Percentiles rank a stretch among this genome's conserved stretches.
These are phyloP conservation scores for Pluteus cervinus DNA, from an alignment of 768 basidiomycete genomes.

Conservation along the genomic window DNA sequence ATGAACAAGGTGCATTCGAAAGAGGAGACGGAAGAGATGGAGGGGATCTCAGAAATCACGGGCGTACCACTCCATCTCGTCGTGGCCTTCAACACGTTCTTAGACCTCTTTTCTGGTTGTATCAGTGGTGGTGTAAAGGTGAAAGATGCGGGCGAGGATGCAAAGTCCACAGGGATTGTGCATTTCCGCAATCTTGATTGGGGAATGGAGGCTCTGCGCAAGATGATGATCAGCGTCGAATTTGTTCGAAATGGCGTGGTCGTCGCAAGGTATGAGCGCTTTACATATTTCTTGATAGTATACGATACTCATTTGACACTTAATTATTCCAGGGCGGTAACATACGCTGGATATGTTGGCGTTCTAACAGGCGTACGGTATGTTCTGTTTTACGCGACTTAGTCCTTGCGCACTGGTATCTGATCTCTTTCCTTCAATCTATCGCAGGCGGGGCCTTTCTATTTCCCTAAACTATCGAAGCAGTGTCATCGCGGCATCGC, in stretches of 20 bases:
- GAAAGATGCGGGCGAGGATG: conserved; percentile 11
- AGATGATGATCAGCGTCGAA: conserved; percentile 26
- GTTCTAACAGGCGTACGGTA: conserved; percentile 32
- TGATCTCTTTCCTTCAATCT: background rate
- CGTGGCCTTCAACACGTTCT: conserved; percentile 33
- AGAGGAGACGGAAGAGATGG: conserved; percentile 29
- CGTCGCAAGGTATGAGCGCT: conserved; percentile 23
- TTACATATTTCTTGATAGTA: background rate
- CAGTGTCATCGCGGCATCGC: conserved; percentile 17
- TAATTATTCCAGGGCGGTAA: conserved; percentile 20
- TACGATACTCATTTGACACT: background rate
- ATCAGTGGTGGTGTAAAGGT: conserved; percentile 28
- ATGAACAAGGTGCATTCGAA: conserved; percentile 22
- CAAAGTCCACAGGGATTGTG: conserved; percentile 16
- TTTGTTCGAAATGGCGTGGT: conserved; percentile 25
- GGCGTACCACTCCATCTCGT: conserved; percentile 25
- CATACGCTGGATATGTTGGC: conserved; percentile 34
- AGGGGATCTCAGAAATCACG: conserved; percentile 22
- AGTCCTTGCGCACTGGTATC: background rate
- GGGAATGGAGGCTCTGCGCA: conserved; percentile 29
- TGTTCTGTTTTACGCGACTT: background rate
- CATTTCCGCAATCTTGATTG: conserved; percentile 34
- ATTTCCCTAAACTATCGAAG: conserved; percentile 31
- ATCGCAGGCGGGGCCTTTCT: conserved; percentile 25
- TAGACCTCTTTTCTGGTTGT: conserved; percentile 33